phyloP scores from a whole-genome alignment of 345 rosid species.

The Salix exigua region DNA sequence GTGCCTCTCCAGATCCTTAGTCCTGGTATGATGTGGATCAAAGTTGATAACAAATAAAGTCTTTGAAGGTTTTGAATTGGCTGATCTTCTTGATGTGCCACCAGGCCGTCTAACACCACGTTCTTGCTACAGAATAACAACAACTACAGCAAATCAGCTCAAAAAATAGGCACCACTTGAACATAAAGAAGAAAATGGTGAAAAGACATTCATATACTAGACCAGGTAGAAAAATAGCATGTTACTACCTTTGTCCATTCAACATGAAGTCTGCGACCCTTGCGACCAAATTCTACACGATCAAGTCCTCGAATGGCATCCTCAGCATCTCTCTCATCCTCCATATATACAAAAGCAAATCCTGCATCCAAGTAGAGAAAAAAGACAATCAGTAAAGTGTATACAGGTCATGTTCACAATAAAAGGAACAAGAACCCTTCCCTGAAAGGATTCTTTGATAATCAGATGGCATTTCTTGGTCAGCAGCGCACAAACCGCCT shows the following conservation, averaged over 20 bases:
- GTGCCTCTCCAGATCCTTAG: constrained; percentile 88
- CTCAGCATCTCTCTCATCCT: constrained; percentile 94
- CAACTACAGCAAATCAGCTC: background rate
- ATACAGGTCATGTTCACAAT: background rate
- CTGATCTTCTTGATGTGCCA: constrained; percentile 60
- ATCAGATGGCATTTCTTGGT: constrained; percentile 19
- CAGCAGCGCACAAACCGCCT: constrained; percentile 26
- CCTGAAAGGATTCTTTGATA: constrained; percentile 35
- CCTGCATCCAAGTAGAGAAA: constrained; percentile 37
- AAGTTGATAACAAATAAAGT: constrained; percentile 92
- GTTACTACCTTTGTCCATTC: constrained; percentile 90
- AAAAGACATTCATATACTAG: background rate
- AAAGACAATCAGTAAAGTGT: background rate
- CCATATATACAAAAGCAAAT: constrained; percentile 93
- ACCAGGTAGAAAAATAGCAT: background rate
- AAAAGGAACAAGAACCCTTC: constrained; percentile 28
- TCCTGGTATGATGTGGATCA: constrained; percentile 76
- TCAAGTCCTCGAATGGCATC: constrained; percentile 97
- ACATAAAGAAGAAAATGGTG: background rate
- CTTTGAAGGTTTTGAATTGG: constrained; percentile 71
- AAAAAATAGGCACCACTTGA: background rate
- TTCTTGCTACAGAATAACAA: constrained; percentile 52
- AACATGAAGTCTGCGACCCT: constrained; percentile 92
- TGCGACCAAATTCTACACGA: constrained; percentile 71
- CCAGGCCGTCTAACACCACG: constrained; percentile 62